Evolutionary conservation across 495 filamentous ascomycete species (phyloP).

Genomic region (Tetracladium setigerum): DNA sequence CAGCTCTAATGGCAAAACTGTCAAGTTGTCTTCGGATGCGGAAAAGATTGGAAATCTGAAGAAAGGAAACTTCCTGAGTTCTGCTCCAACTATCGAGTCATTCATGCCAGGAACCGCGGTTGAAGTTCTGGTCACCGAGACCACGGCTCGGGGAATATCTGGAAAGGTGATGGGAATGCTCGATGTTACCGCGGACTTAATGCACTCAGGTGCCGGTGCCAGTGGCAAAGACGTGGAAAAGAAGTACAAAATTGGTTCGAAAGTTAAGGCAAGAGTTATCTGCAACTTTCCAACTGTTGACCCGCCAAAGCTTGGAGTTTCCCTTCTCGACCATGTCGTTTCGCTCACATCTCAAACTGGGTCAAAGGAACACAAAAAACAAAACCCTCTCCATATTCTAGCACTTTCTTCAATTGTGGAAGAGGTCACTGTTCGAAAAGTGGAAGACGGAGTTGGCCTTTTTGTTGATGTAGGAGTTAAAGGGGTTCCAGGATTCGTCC

Average conservation of each 20-base stretch:
- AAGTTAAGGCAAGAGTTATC: conserved; percentile 78
- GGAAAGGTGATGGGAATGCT: conserved; percentile 92
- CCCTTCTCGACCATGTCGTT: conserved; percentile 74
- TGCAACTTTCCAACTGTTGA: conserved; percentile 75
- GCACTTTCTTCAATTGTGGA: conserved; percentile 70
- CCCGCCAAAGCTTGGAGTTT: conserved; percentile 75
- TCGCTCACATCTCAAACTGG: conserved; percentile 41
- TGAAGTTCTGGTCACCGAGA: conserved; percentile 74
- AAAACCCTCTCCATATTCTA: conserved; percentile 45
- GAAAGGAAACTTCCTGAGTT: conserved; percentile 56
- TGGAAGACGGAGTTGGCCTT: conserved; percentile 69
- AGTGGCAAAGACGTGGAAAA: conserved; percentile 56
- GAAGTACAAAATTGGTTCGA: conserved; percentile 70
- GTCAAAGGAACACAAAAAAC: conserved; percentile 28
- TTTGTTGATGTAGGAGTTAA: conserved; percentile 73
- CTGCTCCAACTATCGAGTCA: conserved; percentile 80
- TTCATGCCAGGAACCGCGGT: conserved; percentile 86
- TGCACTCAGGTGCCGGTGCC: conserved; percentile 73
- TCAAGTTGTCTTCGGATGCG: conserved; percentile 74
- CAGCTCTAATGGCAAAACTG: conserved; percentile 66
- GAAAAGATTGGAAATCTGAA: conserved; percentile 56
- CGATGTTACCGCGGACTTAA: conserved; percentile 79
- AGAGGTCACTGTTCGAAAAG: conserved; percentile 65
- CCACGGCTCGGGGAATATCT: conserved; percentile 44
- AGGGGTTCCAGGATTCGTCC: conserved; percentile 75